Evolutionary conservation across 768 basidiomycete species (phyloP).

Genomic region (Xerocomus spinulosus): DNA sequence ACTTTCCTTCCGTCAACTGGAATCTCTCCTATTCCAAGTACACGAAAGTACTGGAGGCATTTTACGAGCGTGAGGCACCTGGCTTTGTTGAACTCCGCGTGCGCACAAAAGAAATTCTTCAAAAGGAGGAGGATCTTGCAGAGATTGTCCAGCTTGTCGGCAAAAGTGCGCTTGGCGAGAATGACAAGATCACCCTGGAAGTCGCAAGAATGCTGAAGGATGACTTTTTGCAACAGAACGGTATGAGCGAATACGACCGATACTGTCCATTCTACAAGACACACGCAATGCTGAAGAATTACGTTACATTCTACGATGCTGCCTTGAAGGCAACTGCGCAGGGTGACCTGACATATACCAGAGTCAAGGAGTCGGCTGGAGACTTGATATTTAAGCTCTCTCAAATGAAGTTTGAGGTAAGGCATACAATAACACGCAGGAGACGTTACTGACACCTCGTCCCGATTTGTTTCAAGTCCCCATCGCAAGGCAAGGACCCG

Average conservation of each 20-base stretch:
- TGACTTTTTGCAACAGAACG: conserved; percentile 96
- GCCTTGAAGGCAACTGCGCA: conserved; percentile 81
- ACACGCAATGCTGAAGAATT: conserved; percentile 90
- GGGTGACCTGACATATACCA: conserved; percentile 77
- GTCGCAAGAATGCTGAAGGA: conserved; percentile 97
- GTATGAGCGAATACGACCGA: conserved; percentile 96
- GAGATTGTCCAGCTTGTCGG: conserved; percentile 99
- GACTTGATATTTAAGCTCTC: conserved; percentile 97
- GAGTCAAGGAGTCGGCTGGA: conserved; percentile 79
- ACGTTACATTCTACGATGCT: conserved; percentile 90
- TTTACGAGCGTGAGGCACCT: conserved; percentile 86
- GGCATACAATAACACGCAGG: conserved; percentile 16
- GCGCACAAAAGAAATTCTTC: conserved; percentile 92
- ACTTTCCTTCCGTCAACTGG: conserved; percentile 99
- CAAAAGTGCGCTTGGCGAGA: conserved; percentile 94
- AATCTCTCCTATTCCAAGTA: conserved; percentile 99
- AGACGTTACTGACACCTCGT: conserved; percentile 5
- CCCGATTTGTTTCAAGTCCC: conserved; percentile 50
- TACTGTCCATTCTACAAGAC: conserved; percentile 99
- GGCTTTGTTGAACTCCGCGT: conserved; percentile 94
- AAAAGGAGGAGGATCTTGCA: conserved; percentile 97
- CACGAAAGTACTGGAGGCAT: conserved; percentile 85
- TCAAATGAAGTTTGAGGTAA: conserved; percentile 98
- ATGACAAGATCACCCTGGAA: conserved; percentile 97
- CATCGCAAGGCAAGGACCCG: conserved; percentile 82